Evolutionary conservation across 805 yeast genomes (phyloP).

Genomic region (Ogataea naganishii): DNA sequence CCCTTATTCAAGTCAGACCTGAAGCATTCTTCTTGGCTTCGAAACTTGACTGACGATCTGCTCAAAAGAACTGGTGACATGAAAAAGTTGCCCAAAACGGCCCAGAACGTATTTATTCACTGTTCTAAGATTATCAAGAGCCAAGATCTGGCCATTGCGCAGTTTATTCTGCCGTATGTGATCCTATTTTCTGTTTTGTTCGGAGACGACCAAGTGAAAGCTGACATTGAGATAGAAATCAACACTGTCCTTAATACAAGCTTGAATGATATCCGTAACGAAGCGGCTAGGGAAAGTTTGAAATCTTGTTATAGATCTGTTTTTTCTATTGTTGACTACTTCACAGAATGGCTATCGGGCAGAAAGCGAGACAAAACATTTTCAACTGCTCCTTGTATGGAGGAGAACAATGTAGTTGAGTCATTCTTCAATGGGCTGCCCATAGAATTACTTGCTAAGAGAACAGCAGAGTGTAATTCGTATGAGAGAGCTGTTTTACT

Average conservation of each 20-base stretch:
- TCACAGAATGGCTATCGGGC: constrained; percentile 62
- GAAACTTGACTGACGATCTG: constrained; percentile 57
- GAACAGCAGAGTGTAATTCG: constrained; percentile 77
- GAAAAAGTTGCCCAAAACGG: constrained; percentile 16
- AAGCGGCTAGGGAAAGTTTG: constrained; percentile 45
- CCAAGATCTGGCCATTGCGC: constrained; percentile 62
- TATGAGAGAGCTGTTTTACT: constrained; percentile 83
- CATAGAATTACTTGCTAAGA: constrained; percentile 58
- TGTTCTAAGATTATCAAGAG: constrained; percentile 59
- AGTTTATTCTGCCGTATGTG: constrained; percentile 70
- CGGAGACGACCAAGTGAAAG: constrained; percentile 27
- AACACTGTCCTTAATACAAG: constrained; percentile 44
- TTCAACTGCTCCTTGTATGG: constrained; percentile 9
- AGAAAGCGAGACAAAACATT: constrained; percentile 23
- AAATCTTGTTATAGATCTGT: constrained; percentile 63
- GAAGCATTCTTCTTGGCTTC: constrained; percentile 65
- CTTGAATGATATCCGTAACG: constrained; percentile 35
- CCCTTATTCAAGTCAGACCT: constrained; percentile 57
- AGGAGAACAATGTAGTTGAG: constrained; percentile 29
- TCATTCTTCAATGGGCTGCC: constrained; percentile 50
- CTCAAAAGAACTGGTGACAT: constrained; percentile 32
- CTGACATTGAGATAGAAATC: constrained; percentile 51
- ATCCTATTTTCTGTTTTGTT: constrained; percentile 48
- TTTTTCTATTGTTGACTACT: constrained; percentile 74
- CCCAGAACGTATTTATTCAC: constrained; percentile 45